Evolutionary conservation across 148 eudicot genomes (phyloP), one percentile per base, ranked within the genome.

Genomic region (Fagopyrum tataricum): DNA sequence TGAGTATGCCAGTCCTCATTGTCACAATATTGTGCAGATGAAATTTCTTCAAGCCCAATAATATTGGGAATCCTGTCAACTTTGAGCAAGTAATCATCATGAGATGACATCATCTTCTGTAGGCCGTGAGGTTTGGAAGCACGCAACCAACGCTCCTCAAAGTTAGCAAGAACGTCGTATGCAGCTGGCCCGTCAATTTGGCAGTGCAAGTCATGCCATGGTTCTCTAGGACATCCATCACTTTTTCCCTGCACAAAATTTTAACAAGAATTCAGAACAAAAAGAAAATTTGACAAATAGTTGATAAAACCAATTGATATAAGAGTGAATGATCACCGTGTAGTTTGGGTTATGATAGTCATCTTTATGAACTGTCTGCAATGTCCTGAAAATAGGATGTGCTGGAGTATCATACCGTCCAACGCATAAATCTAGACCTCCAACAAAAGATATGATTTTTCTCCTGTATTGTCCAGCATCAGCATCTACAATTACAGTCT

Each of bases 101-200:
- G 84, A 42, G 48, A 43, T 44, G 89, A 64, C 20, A 44, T 80
- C 77, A 87, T 91, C 88, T 91, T 81, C 82, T 88, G 24, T 86
- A 85, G 76, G 88, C 92, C 71, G 72, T 83, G 55, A 90, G 87
- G 87, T 62, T 62, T 92, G 56, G 97, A 76, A 72, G 96, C 96
- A 78, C 87, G 92, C 49, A 82, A 37, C 99, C 99, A 96, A 11
- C 99, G 89, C 77, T 92, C 91, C 81, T 92, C 88, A 44, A 96
- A 96, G 82, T 96, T 96, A 64, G 85, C 79, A 58, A 96, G 85
- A 42, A 96, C 88, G 80, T 96, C 99, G 78, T 90, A 96, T 61
- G 99, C 99, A 40, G 99, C 99, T 3, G 97, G 96, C 24, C 99
- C 99, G 44, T 96, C 97, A 74, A 92, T 90, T 82, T 87, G 92